These are phyloP conservation scores for Auriculariales sp. DNA, from an alignment of 768 basidiomycete genomes.

Conservation along the genomic window DNA sequence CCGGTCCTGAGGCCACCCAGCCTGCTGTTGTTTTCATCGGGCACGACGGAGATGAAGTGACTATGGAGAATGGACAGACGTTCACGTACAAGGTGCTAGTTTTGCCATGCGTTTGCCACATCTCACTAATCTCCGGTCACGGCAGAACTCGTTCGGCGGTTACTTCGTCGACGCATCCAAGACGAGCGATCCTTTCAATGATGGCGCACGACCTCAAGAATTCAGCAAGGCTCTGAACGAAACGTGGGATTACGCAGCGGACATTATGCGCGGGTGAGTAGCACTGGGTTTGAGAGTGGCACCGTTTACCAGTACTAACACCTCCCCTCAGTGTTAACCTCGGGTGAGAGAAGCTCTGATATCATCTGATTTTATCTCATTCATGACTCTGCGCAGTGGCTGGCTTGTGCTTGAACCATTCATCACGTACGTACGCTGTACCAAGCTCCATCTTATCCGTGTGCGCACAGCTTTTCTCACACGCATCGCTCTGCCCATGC, in stretches of 20 bases:
- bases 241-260: slow-evolving; percentile 61
- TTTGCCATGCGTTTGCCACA: no score
- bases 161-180: slow-evolving; percentile 51
- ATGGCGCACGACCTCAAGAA: slow-evolving; percentile 64
- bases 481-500: slow-evolving; percentile 8
- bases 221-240: slow-evolving; percentile 78
- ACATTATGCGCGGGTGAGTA: slow-evolving; percentile 53
- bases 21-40: slow-evolving; percentile 29
- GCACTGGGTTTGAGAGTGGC: neutral
- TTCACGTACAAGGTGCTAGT: slow-evolving; percentile 73
- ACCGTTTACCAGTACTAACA: neutral
- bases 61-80: slow-evolving; percentile 49
- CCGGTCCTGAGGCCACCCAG: no score
- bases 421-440: no score
- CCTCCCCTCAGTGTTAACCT: slow-evolving; percentile 59
- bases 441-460: no score
- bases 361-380: slow-evolving; percentile 52
- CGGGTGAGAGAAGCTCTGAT: slow-evolving; percentile 73
- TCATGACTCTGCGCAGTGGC: slow-evolving; percentile 16
- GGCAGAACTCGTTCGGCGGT: slow-evolving; percentile 64
- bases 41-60: slow-evolving; percentile 53
- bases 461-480: no score
- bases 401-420: slow-evolving; percentile 75
- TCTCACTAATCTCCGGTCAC: no score
- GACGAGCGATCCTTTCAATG: slow-evolving; percentile 77